Evolutionary conservation across 179 eudicot species (phyloP).

Genomic region (Silene noctiflora): DNA sequence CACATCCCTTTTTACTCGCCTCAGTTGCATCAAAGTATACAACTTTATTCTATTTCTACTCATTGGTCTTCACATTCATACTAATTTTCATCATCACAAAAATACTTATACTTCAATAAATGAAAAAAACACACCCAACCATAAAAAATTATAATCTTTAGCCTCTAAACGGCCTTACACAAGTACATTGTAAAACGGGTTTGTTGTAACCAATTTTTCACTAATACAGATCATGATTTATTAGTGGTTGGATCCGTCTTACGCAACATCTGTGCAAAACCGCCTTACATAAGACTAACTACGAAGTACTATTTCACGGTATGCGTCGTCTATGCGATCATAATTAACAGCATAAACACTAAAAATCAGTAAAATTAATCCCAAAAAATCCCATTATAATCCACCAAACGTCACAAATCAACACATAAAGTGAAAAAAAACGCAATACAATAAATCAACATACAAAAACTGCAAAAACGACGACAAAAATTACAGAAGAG

Average conservation of each 20-base stretch:
- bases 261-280: no score
- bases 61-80: background rate
- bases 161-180: background rate
- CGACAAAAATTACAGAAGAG: background rate
- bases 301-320: no score
- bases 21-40: background rate
- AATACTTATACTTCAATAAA: background rate
- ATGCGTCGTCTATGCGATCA: no score
- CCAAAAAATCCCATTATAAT: constrained; percentile 25
- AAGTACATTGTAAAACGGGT: no score
- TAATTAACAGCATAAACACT: background rate
- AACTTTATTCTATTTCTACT: background rate
- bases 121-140: background rate
- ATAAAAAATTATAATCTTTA: background rate
- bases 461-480: background rate
- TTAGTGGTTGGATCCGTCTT: no score
- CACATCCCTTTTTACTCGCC: background rate
- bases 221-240: no score
- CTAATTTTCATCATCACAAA: background rate
- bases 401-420: constrained; percentile 11
- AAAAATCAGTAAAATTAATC: constrained; percentile 5
- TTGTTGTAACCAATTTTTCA: no score
- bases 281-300: no score
- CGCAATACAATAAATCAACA: background rate
- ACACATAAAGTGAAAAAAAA: background rate